Percentiles rank a stretch among this genome's conserved stretches.
These are phyloP conservation scores for Phytopythium cucurbitacearum DNA, from an alignment of 352 stramenopile species.

Conservation along the genomic window DNA sequence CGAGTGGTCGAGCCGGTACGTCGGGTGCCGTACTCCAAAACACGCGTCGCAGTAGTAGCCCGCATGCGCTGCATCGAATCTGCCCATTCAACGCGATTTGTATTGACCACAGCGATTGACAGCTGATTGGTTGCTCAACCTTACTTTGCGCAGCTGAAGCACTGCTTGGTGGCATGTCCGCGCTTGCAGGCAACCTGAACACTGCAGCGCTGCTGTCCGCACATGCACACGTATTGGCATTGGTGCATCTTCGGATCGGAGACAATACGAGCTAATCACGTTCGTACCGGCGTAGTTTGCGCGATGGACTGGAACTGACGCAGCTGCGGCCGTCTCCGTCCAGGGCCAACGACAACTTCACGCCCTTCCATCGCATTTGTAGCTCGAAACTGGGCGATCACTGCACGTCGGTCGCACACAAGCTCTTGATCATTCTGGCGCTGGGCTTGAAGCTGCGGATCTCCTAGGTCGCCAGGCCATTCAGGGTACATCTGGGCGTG, in stretches of 20 bases:
- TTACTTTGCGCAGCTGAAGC: conserved; percentile 65
- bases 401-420: conserved; percentile 19
- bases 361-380: conserved; percentile 2
- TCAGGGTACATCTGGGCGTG: conserved; percentile 40
- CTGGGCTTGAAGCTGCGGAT: conserved; percentile 19
- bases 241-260: too few species aligned
- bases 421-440: neutral
- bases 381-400: conserved; percentile 36
- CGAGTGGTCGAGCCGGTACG: conserved; percentile 45
- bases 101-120: neutral
- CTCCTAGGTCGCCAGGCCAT: conserved; percentile 52
- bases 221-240: neutral
- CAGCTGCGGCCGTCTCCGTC: conserved; percentile 15
- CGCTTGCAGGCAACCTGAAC: conserved; percentile 49
- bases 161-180: conserved; percentile 53
- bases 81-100: conserved; percentile 8
- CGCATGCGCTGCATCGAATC: conserved; percentile 44
- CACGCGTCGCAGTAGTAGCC: conserved; percentile 72
- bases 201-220: conserved; percentile 35
- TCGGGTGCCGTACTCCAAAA: conserved; percentile 48
- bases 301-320: conserved; percentile 15
- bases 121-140: neutral
- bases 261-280: neutral
- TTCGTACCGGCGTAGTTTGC: conserved; percentile 12
- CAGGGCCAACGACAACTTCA: conserved; percentile 3